Base-by-base conservation (phyloP, 2,329 filamentous ascomycete genomes). In the Byssoonygena ceratinophila region DNA sequence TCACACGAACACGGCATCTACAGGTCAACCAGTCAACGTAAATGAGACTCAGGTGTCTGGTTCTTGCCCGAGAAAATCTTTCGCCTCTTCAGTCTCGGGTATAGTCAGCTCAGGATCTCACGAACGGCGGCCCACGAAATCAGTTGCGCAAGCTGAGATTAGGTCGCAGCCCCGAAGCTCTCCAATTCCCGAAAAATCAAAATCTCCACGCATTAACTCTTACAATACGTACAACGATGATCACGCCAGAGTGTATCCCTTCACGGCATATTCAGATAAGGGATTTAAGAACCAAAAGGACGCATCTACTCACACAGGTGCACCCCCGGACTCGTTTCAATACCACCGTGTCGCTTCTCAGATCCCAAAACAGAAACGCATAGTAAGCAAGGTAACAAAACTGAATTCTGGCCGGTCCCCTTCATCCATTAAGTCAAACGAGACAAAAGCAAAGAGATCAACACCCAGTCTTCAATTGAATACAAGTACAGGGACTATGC, bases 371-470 rank as follows among this genome's bases (percentile, higher is more conserved):
- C 45, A 47, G 7, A n/a, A 36, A 39, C 31, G 12, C 1, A 37
- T 47, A 23, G 32, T 37, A 27, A 47, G 45, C 20, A 47, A 47
- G 11, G 45, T 47, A 16, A 47, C 45, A 9, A 47, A 47, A 12
- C 9, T 37, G 22, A 20, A 37, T 9, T 37, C 32, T 22, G 27
- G 8, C 16, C 18, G 29, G 12, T 8, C 20, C 14, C 18, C 9
- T 18, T 9, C 12, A 9, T 18, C 7, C 20, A 4, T 3, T 12
- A 47, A 25, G 31, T 9, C 12, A 18, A 47, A 36, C 4, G 31
- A 47, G 16, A 11, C 5, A 27, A 47, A 16, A 18, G 7, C 14
- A 8, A 47, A 37, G 31, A 27, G 7, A 27, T 9, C 18, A 2
- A 47, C 9, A 2, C 45, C 41, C 8, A 36, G n/a, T 14, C 40